These are phyloP conservation scores for Erysimum cheiranthoides DNA, from an alignment of 345 rosid species.

Conservation along the genomic window DNA sequence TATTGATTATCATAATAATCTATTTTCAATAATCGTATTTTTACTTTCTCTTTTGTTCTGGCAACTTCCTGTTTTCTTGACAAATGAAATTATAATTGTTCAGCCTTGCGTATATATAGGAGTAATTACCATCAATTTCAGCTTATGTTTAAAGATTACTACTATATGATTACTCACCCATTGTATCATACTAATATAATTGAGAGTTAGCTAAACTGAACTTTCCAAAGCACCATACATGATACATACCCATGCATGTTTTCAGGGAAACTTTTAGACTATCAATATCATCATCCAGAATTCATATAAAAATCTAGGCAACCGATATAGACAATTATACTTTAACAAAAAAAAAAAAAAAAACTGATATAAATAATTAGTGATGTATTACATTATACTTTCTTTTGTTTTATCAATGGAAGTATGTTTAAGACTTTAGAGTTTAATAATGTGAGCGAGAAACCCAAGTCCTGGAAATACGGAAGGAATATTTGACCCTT, in stretches of 20 bases:
- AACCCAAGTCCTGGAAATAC: slow-evolving; percentile 47
- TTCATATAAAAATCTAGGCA: background rate
- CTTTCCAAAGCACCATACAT: background rate
- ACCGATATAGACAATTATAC: background rate
- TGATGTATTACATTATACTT: slow-evolving; percentile 2
- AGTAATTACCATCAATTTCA: background rate
- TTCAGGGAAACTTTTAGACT: background rate
- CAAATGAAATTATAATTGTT: background rate
- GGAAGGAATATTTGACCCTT: slow-evolving; percentile 47
- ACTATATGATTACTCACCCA: background rate
- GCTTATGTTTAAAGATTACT: background rate
- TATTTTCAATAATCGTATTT: background rate
- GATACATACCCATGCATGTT: background rate
- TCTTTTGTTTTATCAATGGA: background rate
- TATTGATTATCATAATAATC: background rate
- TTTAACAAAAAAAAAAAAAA: too few relatives aligned
- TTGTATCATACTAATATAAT: background rate
- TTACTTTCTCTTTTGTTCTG: background rate
- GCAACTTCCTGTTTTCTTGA: background rate
- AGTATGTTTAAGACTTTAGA: slow-evolving; percentile 15
- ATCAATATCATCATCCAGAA: background rate
- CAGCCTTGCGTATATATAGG: background rate
- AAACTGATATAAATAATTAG: background rate
- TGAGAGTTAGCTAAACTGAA: background rate
- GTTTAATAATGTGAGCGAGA: slow-evolving; percentile 32